A percentile compares a stretch with the other conserved stretches of the same genome.
Conservation (phyloP, 169 alveolate genomes). For the Plasmodium berghei region DNA sequence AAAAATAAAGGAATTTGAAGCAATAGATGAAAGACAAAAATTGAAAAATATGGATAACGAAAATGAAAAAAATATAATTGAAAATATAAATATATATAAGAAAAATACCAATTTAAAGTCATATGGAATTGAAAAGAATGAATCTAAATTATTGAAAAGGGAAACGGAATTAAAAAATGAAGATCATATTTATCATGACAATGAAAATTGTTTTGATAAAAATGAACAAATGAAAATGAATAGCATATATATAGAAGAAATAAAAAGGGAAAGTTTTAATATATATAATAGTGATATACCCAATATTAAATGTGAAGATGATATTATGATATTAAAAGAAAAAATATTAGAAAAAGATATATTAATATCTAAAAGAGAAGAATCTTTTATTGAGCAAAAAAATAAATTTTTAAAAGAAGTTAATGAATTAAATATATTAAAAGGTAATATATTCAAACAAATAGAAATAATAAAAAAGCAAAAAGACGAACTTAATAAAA, state of each 20-base stretch:
- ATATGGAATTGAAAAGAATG: neutral
- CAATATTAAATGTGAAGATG: neutral
- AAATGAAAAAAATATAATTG: neutral
- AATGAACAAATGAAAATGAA: too few species aligned
- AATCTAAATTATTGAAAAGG: neutral
- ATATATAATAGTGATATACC: too few species aligned
- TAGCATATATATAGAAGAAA: too few species aligned
- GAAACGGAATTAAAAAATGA: neutral
- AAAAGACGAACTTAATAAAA: conserved; percentile 36
- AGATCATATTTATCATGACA: too few species aligned
- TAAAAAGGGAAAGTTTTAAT: too few species aligned
- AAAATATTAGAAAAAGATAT: conserved; percentile 22
- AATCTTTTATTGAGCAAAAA: conserved; percentile 36
- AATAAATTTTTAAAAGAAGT: conserved; percentile 6
- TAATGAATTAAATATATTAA: conserved; percentile 35
- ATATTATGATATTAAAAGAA: conserved; percentile 4
- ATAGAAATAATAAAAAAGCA: conserved; percentile 19
- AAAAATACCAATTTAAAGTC: too few species aligned
- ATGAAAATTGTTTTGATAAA: too few species aligned
- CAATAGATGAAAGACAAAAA: conserved; percentile 5
- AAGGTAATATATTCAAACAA: conserved; percentile 9
- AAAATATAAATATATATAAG: neutral
- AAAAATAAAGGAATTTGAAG: neutral
- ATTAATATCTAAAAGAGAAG: conserved; percentile 32
- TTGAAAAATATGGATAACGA: neutral